Evolutionary conservation across 805 yeast species (phyloP).

Genomic region (Candida pini): DNA sequence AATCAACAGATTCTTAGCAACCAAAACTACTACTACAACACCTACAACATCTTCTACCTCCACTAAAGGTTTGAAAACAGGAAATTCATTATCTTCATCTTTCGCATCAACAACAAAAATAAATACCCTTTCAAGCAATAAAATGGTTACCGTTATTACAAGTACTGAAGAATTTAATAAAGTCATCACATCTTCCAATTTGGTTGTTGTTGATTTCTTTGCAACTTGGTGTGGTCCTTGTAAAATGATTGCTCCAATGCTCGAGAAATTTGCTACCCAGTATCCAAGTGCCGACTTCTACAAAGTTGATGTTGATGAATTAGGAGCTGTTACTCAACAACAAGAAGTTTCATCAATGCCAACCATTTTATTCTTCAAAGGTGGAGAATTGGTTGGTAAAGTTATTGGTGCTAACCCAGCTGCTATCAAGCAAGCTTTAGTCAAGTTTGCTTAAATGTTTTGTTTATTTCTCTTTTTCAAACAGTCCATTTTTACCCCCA

Average conservation of each 20-base stretch:
- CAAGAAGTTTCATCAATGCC: conserved; percentile 55
- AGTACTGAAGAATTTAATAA: conserved; percentile 55
- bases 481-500: too few species aligned
- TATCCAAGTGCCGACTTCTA: conserved; percentile 67
- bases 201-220: conserved; percentile 90
- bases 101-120: not conserved
- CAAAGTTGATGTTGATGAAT: conserved; percentile 90
- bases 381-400: conserved; percentile 71
- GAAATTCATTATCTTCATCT: too few species aligned
- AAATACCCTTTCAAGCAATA: conserved; percentile 2
- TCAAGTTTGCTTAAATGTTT: conserved; percentile 23
- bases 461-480: not conserved
- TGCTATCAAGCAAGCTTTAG: conserved; percentile 61
- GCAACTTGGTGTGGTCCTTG: conserved; percentile 99
- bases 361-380: conserved; percentile 68
- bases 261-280: conserved; percentile 72
- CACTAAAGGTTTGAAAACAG: conserved; percentile 2
- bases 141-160: conserved; percentile 50
- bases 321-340: conserved; percentile 68
- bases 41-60: conserved; percentile 4
- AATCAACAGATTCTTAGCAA: conserved; percentile 20
- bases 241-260: conserved; percentile 92
- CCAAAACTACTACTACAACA: conserved; percentile 5
- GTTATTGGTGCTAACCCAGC: conserved; percentile 90
- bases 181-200: conserved; percentile 52